Percentiles rank a stretch among this genome's conserved stretches.
phyloP scores from a whole-genome alignment of 2,329 filamentous ascomycete genomes.

The Calonectria hongkongensis region DNA sequence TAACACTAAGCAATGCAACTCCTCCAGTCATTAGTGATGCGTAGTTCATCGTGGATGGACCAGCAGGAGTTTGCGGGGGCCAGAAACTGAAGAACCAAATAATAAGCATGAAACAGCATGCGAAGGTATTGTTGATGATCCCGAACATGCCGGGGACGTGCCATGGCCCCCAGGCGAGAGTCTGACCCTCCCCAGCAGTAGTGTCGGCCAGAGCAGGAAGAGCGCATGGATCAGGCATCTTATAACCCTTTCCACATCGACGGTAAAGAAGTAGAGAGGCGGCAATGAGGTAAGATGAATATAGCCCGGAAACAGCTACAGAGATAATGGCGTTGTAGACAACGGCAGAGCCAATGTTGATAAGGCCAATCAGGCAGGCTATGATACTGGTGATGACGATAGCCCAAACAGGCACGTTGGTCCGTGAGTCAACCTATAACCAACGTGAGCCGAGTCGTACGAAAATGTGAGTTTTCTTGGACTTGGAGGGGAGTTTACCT shows the following conservation, averaged over 20 bases:
- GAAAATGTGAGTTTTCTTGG: no score
- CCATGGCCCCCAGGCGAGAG: constrained; percentile 72
- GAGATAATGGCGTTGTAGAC: constrained; percentile 53
- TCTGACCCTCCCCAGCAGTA: constrained; percentile 41
- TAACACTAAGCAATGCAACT: constrained; percentile 63
- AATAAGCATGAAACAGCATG: constrained; percentile 71
- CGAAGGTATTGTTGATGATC: constrained; percentile 71
- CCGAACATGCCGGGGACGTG: constrained; percentile 70
- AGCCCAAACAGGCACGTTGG: constrained; percentile 50
- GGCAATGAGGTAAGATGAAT: constrained; percentile 49
- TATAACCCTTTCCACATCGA: constrained; percentile 48
- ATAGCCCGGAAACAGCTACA: constrained; percentile 47
- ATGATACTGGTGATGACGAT: constrained; percentile 46
- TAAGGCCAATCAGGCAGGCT: constrained; percentile 49
- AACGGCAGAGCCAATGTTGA: constrained; percentile 49
- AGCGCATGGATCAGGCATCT: constrained; percentile 48
- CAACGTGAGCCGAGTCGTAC: neutral
- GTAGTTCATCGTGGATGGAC: constrained; percentile 65
- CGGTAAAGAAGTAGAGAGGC: constrained; percentile 51
- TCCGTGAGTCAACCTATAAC: constrained; percentile 45
- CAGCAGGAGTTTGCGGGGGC: constrained; percentile 58
- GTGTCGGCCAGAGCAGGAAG: constrained; percentile 45
- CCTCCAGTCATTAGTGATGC: constrained; percentile 65
- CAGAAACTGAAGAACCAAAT: constrained; percentile 74
- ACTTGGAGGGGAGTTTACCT: constrained; percentile 22